Evolutionary conservation across 108 stramenopile species (phyloP).

Genomic region (Conticribra guillardii): DNA sequence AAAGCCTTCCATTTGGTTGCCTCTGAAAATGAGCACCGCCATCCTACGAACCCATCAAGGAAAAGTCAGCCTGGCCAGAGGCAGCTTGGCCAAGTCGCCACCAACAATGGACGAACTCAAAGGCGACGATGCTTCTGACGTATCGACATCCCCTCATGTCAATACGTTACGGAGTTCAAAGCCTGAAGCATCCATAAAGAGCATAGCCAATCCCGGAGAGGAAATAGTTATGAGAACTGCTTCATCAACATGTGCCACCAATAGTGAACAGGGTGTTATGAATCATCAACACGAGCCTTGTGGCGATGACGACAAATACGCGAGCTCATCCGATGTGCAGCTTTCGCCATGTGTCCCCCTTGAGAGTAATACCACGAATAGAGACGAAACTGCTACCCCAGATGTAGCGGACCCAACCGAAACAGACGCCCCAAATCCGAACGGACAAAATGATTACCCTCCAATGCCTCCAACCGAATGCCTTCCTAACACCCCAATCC

Average conservation of each 20-base stretch:
- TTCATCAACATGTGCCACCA: neutral
- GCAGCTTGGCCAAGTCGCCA: neutral
- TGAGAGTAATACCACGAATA: too few species aligned
- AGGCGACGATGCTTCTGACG: neutral
- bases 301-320: too few species aligned
- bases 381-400: too few species aligned
- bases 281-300: too few species aligned
- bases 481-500: neutral
- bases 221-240: neutral
- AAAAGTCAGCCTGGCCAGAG: neutral
- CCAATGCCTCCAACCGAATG: neutral
- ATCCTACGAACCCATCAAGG: neutral
- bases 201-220: neutral
- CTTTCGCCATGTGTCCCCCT: too few species aligned
- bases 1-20: too few species aligned
- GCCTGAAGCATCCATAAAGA: neutral
- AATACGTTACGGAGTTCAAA: conserved; percentile 2
- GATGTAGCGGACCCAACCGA: too few species aligned
- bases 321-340: too few species aligned
- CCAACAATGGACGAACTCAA: neutral
- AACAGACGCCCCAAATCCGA: too few species aligned
- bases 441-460: conserved; percentile 7
- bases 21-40: neutral
- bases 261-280: neutral
- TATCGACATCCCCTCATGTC: neutral